Evolutionary conservation across 345 rosid species (phyloP), one percentile per base, ranked within the genome.

Genomic region (Hibiscus trionum): DNA sequence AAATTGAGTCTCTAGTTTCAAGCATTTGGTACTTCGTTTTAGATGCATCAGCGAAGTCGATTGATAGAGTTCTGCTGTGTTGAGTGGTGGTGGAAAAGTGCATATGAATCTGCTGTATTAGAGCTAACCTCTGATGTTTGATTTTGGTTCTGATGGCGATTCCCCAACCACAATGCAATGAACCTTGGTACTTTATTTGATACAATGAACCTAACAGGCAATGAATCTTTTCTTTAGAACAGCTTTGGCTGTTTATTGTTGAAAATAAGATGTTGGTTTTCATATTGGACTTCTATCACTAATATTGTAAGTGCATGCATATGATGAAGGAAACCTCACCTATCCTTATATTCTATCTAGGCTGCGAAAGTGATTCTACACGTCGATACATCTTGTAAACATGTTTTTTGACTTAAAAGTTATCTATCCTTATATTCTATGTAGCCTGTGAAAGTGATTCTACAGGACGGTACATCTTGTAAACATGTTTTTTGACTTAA

Each of bases 161-260:
- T 47, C 15, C 24, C 58, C 19, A 21, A 11, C 33, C 69, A 11
- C 11, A 16, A 67, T 67, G 39, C 71, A 67, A 47, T 67, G 71
- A 14, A 66, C 55, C 55, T 44, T 44, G 24, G 24, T 27, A 16
- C 58, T 67, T 67, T 67, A 67, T 67, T 26, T 49, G 44, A 67
- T 67, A 47, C 71, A 68, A 31, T 50, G 60, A 68, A 50, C 60
- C 71, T 50, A 29, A 67, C 15, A 29, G 15, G 42, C 59, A 50
- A 68, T 68, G 44, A 29, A 29, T 50, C 71, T 68, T 67, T 12
- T 52, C 58, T 49, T 67, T 1, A 49, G 11, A 49, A 67, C n/a
- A 27, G 59, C 60, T 29, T 68, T 7, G 31, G 29, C 31, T 2
- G 55, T 47, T 50, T 50, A 29, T 27, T 17, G 44, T 49, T 49